A percentile compares a stretch with the other conserved stretches of the same genome.
These are phyloP conservation scores for Botryotinia convoluta DNA, from an alignment of 2,329 filamentous ascomycete species.

Conservation along the genomic window DNA sequence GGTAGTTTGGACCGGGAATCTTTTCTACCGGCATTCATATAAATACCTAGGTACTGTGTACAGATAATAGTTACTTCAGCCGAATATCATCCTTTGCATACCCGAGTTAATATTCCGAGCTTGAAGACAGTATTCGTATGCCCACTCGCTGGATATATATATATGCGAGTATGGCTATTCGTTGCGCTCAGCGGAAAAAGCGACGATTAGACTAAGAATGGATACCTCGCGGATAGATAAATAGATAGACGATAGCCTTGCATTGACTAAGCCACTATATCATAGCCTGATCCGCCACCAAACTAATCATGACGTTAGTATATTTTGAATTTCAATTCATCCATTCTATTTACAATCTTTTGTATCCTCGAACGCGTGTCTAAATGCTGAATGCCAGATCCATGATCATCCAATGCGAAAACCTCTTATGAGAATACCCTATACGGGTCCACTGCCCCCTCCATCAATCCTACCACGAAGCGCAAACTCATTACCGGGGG, in stretches of 20 bases:
- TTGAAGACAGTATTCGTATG: not conserved
- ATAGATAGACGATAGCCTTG: not conserved
- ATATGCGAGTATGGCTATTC: no score
- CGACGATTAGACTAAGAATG: no score
- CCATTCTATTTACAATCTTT: not conserved
- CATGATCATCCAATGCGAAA: slow-evolving; percentile 53
- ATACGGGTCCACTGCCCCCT: slow-evolving; percentile 75
- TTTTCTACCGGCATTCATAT: not conserved
- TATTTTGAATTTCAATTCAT: not conserved
- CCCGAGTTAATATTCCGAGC: not conserved
- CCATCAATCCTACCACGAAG: slow-evolving; percentile 71
- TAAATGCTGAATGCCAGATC: not conserved
- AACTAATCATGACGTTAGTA: slow-evolving; percentile 1
- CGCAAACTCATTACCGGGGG: slow-evolving; percentile 68
- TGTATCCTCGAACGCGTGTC: slow-evolving; percentile 5
- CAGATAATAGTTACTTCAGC: not conserved
- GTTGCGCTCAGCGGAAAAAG: no score
- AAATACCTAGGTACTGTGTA: not conserved
- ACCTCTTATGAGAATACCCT: slow-evolving; percentile 83
- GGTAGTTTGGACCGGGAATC: not conserved
- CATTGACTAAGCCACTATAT: not conserved
- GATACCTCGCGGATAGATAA: no score
- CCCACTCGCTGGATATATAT: no score
- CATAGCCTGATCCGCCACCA: slow-evolving; percentile 1
- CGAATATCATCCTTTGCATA: not conserved